Conservation (phyloP, 768 basidiomycete species). For the Tulasnella sp. region DNA sequence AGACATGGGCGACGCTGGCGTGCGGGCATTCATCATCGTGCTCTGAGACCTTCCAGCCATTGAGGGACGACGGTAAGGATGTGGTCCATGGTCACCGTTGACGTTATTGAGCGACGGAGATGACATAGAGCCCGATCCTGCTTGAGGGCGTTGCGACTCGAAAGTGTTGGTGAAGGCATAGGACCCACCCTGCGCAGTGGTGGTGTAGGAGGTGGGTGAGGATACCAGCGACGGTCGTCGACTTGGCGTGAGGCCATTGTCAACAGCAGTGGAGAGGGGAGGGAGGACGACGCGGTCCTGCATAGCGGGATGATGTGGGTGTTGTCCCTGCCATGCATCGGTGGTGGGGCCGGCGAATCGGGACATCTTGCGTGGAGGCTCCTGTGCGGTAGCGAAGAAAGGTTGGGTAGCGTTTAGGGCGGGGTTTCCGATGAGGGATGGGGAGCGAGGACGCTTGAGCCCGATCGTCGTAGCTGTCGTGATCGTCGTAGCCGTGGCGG, state of each 20-base stretch:
- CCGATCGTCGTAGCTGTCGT: constrained; percentile 9
- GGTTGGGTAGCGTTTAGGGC: background rate
- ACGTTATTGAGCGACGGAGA: constrained; percentile 7
- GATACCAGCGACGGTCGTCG: background rate
- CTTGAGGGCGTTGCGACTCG: constrained; percentile 22
- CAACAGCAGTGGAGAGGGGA: constrained; percentile 26
- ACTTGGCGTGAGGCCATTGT: constrained; percentile 26
- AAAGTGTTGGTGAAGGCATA: constrained; percentile 26
- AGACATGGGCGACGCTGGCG: constrained; percentile 7
- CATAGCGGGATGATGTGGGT: constrained; percentile 18
- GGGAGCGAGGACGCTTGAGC: constrained; percentile 24
- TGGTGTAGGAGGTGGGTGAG: constrained; percentile 6
- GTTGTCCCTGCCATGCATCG: constrained; percentile 23
- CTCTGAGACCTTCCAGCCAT: constrained; percentile 12
- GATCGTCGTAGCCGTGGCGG: constrained; percentile 16
- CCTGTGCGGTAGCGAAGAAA: constrained; percentile 13
- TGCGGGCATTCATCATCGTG: background rate
- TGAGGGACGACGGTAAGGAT: constrained; percentile 22
- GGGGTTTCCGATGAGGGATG: constrained; percentile 18
- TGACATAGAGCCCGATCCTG: constrained; percentile 4
- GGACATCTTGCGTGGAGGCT: constrained; percentile 28
- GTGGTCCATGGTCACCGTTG: constrained; percentile 8
- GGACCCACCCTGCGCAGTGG: background rate
- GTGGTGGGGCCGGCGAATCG: constrained; percentile 7
- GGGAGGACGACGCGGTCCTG: constrained; percentile 28